Conservation (phyloP, 2,329 filamentous ascomycete species). For the Orbilia brochopaga region DNA sequence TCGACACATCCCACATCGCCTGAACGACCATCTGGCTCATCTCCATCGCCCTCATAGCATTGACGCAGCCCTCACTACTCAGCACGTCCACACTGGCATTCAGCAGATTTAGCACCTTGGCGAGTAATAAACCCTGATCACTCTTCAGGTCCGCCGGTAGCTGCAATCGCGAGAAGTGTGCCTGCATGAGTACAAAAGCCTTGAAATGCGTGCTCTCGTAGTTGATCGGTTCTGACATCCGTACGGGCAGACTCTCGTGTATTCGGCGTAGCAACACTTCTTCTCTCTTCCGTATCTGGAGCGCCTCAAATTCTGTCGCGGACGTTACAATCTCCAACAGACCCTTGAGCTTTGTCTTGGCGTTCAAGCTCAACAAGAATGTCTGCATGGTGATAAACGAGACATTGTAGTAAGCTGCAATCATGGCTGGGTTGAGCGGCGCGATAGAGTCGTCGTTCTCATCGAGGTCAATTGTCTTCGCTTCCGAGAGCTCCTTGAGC, state of each 20-base stretch:
- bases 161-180: conserved; percentile 97
- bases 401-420: conserved; percentile 98
- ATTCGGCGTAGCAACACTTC: conserved; percentile 85
- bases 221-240: conserved; percentile 78
- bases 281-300: conserved; percentile 93
- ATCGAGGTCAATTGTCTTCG: conserved; percentile 93
- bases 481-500: conserved; percentile 85
- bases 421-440: conserved; percentile 95
- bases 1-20: conserved; percentile 85
- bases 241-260: conserved; percentile 92
- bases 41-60: conserved; percentile 98
- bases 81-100: conserved; percentile 94
- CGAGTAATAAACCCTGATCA: conserved; percentile 87
- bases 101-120: conserved; percentile 82
- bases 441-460: conserved; percentile 89
- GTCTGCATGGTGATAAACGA: conserved; percentile 99
- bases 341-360: conserved; percentile 91
- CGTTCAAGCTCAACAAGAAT: conserved; percentile 86
- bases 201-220: conserved; percentile 98
- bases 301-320: conserved; percentile 92
- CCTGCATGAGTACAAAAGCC: conserved; percentile 93
- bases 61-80: conserved; percentile 92
- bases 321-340: conserved; percentile 97
- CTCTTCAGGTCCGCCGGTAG: conserved; percentile 93
- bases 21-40: conserved; percentile 99